These are phyloP conservation scores for Verticillium tricorpus DNA, from an alignment of 2,329 filamentous ascomycete genomes.

Conservation along the genomic window DNA sequence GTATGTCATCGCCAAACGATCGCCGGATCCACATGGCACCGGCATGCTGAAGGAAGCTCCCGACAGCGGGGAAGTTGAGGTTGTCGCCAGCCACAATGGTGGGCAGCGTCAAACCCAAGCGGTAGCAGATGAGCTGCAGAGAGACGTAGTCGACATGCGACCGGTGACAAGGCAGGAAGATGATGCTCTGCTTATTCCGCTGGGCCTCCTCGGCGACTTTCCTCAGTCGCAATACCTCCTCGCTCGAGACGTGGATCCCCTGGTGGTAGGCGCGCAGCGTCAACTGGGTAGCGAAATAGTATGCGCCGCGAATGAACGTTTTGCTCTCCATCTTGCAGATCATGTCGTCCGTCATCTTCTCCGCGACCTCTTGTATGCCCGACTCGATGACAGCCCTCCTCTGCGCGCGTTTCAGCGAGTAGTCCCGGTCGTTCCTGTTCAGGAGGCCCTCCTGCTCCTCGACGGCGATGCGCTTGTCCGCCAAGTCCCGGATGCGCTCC, in stretches of 20 bases:
- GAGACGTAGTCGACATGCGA: conserved; percentile 97
- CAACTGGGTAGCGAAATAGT: conserved; percentile 83
- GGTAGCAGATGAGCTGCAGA: conserved; percentile 91
- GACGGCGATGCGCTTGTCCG: conserved; percentile 65
- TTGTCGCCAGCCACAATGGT: conserved; percentile 96
- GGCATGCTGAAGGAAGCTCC: conserved; percentile 89
- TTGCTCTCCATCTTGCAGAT: conserved; percentile 99
- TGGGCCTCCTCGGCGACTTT: conserved; percentile 79
- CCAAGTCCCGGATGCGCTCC: conserved; percentile 69
- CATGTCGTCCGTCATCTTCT: conserved; percentile 88
- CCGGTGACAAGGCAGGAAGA: conserved; percentile 91
- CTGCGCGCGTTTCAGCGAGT: conserved; percentile 45
- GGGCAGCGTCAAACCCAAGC: conserved; percentile 81
- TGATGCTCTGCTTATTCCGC: conserved; percentile 87
- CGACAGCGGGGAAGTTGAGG: conserved; percentile 87
- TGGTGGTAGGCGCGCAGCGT: conserved; percentile 93
- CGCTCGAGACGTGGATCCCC: conserved; percentile 92
- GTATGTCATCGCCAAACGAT: conserved; percentile 84
- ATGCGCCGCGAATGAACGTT: conserved; percentile 84
- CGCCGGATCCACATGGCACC: conserved; percentile 95
- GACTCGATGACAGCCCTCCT: conserved; percentile 63
- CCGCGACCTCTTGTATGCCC: conserved; percentile 74
- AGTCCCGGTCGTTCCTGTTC: conserved; percentile 49
- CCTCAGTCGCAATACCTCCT: conserved; percentile 80
- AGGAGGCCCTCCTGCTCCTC: conserved; percentile 75